Base-by-base conservation (phyloP, 495 filamentous ascomycete species). In the Neurospora discreta region DNA sequence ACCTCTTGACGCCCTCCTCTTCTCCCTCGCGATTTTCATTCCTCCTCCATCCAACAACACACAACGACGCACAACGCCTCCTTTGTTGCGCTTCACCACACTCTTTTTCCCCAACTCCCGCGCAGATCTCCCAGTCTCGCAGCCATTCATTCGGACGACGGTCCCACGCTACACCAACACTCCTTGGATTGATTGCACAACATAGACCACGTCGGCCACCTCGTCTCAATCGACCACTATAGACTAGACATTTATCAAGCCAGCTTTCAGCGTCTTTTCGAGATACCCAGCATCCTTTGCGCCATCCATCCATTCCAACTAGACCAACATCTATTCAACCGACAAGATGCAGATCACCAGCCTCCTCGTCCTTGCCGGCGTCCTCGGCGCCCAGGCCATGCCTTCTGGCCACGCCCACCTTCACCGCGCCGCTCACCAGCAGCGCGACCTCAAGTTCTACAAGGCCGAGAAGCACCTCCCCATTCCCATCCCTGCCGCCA, bases 81-180 rank as follows among this genome's bases (percentile, higher is more conserved):
- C 52, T 60, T 30, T 71, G 75, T 77, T 73, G 75, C 74, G 74
- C 73, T 75, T 74, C 72, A 76, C 74, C 74, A 75, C 79, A 73
- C 73, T 79, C 79, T 58, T 78, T 78, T 79, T 74, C 42, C 13
- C 11, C 23, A 30, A 13, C 20, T 33, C 52, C 23, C 23, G 52
- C 52, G 52, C 78, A 79, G 79, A 78, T 80, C 75, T 75, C 69
- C 74, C 72, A 16, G 77, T 80, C 79, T 80, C 79, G 71, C 70
- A 65, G 75, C 72, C 78, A 73, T 75, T 79, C 79, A 26, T 80
- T 79, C 74, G 30, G 40, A 73, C 41, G 39, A 72, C 69, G 68
- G 73, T 76, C 71, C 69, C 65, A 69, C 68, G 68, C 73, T 71
- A 71, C 75, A 73, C 73, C 52, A 52, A 26, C 39, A 41, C 60